Conservation (phyloP, 78 protist genomes). For the Guillardia theta region DNA sequence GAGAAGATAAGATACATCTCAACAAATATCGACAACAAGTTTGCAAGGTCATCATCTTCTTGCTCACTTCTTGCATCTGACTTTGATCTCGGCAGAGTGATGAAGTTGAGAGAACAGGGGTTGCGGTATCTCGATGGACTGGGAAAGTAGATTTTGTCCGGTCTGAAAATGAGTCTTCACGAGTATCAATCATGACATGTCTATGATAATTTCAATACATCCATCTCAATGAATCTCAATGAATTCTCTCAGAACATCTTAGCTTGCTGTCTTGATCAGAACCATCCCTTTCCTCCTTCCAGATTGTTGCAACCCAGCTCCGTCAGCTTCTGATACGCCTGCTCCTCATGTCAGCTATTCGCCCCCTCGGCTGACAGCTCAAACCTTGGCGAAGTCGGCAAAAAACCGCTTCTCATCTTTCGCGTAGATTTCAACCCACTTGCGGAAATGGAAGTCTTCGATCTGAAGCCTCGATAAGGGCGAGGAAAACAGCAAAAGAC, state of each 20-base stretch:
- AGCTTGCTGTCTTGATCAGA: neutral
- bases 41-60: no score
- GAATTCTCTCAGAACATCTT: neutral
- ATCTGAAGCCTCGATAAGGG: neutral
- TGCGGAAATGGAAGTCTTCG: neutral
- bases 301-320: conserved; percentile 18
- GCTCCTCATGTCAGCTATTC: neutral
- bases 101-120: neutral
- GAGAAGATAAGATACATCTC: no score
- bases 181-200: no score
- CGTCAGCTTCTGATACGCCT: conserved; percentile 21
- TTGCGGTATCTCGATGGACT: neutral
- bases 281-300: neutral
- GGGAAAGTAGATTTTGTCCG: neutral
- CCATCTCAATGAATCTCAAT: neutral
- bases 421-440: neutral
- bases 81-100: no score
- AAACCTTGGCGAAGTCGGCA: conserved; percentile 64
- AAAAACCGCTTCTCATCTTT: conserved; percentile 57
- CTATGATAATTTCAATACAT: neutral
- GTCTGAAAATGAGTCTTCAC: neutral
- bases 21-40: no score
- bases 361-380: neutral
- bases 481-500: neutral
- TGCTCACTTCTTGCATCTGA: no score